These are phyloP conservation scores for Ottelia alismoides DNA, from an alignment of 106 monocot genomes.

Conservation along the genomic window DNA sequence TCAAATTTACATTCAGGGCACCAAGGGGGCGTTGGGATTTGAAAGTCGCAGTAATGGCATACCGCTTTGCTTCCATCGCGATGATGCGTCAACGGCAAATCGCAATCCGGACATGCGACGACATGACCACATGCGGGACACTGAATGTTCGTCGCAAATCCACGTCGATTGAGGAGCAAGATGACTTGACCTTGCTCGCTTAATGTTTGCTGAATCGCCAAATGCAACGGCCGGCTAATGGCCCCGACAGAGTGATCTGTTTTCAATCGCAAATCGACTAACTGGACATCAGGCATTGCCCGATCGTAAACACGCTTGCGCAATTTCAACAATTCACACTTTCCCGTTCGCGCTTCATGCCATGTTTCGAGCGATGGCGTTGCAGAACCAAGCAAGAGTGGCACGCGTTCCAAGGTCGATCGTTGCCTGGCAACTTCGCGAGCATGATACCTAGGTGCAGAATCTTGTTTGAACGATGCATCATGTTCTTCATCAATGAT, in stretches of 20 bases:
- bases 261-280: background rate
- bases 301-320: too few relatives aligned
- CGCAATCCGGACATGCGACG: too few relatives aligned
- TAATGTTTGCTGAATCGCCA: background rate
- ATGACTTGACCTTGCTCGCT: background rate
- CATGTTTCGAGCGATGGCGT: background rate
- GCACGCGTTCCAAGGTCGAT: background rate
- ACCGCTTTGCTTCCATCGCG: too few relatives aligned
- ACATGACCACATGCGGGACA: background rate
- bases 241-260: background rate
- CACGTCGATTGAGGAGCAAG: background rate
- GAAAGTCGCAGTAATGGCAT: too few relatives aligned
- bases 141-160: too few relatives aligned
- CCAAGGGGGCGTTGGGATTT: too few relatives aligned
- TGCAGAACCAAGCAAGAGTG: background rate
- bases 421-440: background rate
- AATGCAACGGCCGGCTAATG: background rate
- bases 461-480: background rate
- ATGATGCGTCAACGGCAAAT: too few relatives aligned
- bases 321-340: background rate
- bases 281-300: background rate
- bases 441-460: background rate
- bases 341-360: background rate
- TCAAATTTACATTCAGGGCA: too few relatives aligned
- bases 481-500: background rate